Conservation (phyloP, 2,329 filamentous ascomycete genomes). For the Cladosporium sp. region DNA sequence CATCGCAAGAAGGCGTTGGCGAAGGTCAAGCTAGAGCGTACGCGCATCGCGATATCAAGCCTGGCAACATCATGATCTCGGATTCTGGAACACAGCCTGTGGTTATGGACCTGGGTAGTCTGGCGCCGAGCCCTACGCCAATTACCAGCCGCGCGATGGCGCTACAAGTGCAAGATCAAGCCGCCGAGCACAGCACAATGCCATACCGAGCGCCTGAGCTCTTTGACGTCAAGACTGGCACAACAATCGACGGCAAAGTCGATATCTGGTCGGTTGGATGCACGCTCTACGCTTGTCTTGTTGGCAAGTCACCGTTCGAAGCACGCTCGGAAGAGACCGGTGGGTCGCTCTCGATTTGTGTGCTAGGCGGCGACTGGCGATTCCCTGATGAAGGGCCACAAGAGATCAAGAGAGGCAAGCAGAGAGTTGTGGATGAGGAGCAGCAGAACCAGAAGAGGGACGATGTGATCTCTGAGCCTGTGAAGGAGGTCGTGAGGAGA, state of each 20-base stretch:
- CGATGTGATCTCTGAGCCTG: constrained; percentile 70
- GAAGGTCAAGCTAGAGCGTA: constrained; percentile 75
- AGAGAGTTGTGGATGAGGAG: constrained; percentile 42
- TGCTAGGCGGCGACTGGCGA: constrained; percentile 90
- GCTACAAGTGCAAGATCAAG: constrained; percentile 88
- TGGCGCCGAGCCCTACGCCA: constrained; percentile 81
- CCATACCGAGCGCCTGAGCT: constrained; percentile 96
- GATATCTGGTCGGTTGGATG: constrained; percentile 98
- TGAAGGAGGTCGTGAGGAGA: constrained; percentile 82
- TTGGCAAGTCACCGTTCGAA: constrained; percentile 96
- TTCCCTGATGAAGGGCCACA: constrained; percentile 84
- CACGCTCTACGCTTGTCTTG: constrained; percentile 94
- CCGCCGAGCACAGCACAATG: constrained; percentile 97
- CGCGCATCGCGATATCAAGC: constrained; percentile 95
- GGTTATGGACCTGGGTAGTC: constrained; percentile 94
- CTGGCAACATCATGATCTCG: constrained; percentile 98
- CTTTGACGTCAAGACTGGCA: constrained; percentile 94
- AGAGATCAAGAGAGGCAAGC: constrained; percentile 57
- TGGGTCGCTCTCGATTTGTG: constrained; percentile 87
- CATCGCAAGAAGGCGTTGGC: constrained; percentile 66
- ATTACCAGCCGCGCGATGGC: constrained; percentile 90
- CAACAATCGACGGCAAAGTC: constrained; percentile 89
- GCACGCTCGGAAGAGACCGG: constrained; percentile 94
- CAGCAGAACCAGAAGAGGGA: constrained; percentile 39
- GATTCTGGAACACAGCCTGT: constrained; percentile 86